Conservation (phyloP, 1,284 basidiomycete genomes). For the Leccinum subspadiceum region DNA sequence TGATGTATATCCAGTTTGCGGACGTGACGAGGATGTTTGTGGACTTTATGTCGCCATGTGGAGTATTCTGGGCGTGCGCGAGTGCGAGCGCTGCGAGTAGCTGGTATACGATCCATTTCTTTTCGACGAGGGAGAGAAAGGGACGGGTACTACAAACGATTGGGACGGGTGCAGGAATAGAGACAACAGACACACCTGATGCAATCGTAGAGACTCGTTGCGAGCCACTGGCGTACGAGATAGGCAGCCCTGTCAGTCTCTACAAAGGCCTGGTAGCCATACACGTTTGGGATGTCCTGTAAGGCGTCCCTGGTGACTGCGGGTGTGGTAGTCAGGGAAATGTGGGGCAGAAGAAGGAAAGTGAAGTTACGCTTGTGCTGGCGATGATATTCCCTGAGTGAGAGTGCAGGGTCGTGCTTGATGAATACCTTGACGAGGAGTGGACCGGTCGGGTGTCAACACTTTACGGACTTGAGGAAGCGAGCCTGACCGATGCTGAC, state of each 20-base stretch:
- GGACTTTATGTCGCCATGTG: slow-evolving; percentile 97
- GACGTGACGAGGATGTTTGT: slow-evolving; percentile 97
- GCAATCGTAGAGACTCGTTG: slow-evolving; percentile 94
- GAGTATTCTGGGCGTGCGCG: slow-evolving; percentile 77
- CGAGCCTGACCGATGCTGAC: slow-evolving; percentile 84
- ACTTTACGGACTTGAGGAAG: slow-evolving; percentile 91
- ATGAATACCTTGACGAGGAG: slow-evolving; percentile 81
- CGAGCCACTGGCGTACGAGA: slow-evolving; percentile 92
- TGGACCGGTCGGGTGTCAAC: slow-evolving; percentile 67
- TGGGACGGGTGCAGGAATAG: background rate
- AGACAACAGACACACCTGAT: slow-evolving; percentile 72
- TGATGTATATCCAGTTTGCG: slow-evolving; percentile 93
- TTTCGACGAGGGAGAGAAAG: slow-evolving; percentile 89
- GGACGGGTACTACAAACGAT: slow-evolving; percentile 77
- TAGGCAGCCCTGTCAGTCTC: slow-evolving; percentile 98
- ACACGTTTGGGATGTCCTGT: slow-evolving; percentile 83
- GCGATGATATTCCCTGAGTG: slow-evolving; percentile 59
- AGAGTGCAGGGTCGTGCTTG: slow-evolving; percentile 70
- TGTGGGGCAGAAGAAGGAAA: rapidly evolving
- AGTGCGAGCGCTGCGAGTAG: slow-evolving; percentile 84
- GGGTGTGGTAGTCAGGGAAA: slow-evolving; percentile 1
- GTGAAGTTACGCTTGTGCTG: slow-evolving; percentile 57
- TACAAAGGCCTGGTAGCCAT: slow-evolving; percentile 87
- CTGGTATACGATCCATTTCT: slow-evolving; percentile 98
- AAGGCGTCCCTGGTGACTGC: slow-evolving; percentile 84